Conservation (phyloP, 345 rosid species). For the Aquilaria yunnanensis region DNA sequence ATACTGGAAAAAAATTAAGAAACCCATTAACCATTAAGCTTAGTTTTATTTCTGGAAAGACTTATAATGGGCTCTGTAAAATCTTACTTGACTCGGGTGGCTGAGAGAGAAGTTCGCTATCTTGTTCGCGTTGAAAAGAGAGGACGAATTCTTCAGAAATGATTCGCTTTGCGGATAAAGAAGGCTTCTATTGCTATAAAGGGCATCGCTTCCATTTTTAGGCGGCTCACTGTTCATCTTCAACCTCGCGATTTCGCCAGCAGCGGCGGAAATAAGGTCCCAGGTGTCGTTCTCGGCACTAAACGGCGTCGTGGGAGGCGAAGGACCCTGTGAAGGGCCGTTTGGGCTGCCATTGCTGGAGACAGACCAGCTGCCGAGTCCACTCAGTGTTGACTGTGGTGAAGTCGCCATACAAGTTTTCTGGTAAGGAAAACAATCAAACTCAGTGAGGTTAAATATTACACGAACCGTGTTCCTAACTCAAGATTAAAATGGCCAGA, state of each 20-base stretch:
- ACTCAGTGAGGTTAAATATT: background rate
- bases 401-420: slow-evolving; percentile 44
- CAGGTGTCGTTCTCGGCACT: slow-evolving; percentile 28
- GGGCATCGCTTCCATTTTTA: slow-evolving; percentile 4
- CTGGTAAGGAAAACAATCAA: background rate
- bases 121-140: slow-evolving; percentile 17
- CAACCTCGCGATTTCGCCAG: slow-evolving; percentile 66
- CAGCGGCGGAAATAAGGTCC: slow-evolving; percentile 68
- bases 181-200: slow-evolving; percentile 2
- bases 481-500: background rate
- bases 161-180: slow-evolving; percentile 15
- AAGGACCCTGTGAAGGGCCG: slow-evolving; percentile 37
- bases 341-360: slow-evolving; percentile 46
- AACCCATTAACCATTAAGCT: no score
- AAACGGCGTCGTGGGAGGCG: slow-evolving; percentile 58
- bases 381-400: slow-evolving; percentile 66
- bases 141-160: slow-evolving; percentile 10
- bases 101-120: background rate
- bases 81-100: slow-evolving; percentile 18
- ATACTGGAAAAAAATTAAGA: background rate
- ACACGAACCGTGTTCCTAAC: background rate
- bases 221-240: slow-evolving; percentile 24
- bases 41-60: no score
- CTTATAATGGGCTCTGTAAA: no score
- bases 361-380: slow-evolving; percentile 36